These are phyloP conservation scores for Camelina laxa DNA, from an alignment of 345 rosid genomes.

Conservation along the genomic window DNA sequence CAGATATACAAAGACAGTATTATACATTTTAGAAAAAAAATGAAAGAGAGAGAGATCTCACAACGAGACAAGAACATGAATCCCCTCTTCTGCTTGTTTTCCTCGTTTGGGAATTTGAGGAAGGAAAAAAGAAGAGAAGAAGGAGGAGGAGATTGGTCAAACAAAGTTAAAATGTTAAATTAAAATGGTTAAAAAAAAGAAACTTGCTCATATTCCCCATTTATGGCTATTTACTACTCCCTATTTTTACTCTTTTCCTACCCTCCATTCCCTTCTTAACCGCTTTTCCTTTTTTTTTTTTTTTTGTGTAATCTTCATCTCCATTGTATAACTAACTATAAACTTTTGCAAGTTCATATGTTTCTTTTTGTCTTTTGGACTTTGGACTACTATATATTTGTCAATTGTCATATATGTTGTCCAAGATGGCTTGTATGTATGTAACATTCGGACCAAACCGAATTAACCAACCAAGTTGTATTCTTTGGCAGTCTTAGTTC, in stretches of 20 bases:
- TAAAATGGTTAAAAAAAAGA: slow-evolving; percentile 30
- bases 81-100: slow-evolving; percentile 31
- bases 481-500: not conserved
- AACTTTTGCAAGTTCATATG: not conserved
- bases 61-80: slow-evolving; percentile 33
- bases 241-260: slow-evolving; percentile 29
- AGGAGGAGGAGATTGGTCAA: slow-evolving; percentile 32
- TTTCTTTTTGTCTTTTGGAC: not conserved
- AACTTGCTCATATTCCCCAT: slow-evolving; percentile 36
- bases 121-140: slow-evolving; percentile 26
- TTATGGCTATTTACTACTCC: slow-evolving; percentile 33
- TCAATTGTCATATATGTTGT: not conserved
- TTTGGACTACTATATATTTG: not conserved
- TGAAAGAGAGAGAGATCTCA: slow-evolving; percentile 28
- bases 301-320: not conserved
- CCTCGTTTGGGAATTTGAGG: slow-evolving; percentile 3
- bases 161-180: not conserved
- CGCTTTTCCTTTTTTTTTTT: slow-evolving; percentile 18
- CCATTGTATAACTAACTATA: not conserved
- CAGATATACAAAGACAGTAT: slow-evolving; percentile 1
- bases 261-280: slow-evolving; percentile 37
- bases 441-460: not conserved
- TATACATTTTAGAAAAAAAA: not conserved
- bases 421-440: not conserved
- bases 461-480: no score